These are phyloP conservation scores for Anthracocystis panici-leucophaei DNA, from an alignment of 1,284 basidiomycete species.

Conservation along the genomic window DNA sequence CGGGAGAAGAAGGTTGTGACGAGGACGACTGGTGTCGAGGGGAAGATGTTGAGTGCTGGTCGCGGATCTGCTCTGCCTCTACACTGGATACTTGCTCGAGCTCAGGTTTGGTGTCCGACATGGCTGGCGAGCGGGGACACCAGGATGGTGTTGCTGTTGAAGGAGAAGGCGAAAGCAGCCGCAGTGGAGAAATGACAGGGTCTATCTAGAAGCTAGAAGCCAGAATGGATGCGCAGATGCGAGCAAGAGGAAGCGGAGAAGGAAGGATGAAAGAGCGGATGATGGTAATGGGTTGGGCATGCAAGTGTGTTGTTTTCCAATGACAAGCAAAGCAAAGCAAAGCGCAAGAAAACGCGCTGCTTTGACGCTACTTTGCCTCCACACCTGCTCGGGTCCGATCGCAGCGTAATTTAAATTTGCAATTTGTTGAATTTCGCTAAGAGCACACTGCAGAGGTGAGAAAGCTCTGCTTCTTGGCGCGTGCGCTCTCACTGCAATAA, in stretches of 20 bases:
- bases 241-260: not conserved
- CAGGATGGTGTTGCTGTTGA: not conserved
- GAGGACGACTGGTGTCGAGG: slow-evolving; percentile 20
- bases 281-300: not conserved
- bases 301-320: slow-evolving; percentile 3
- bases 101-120: slow-evolving; percentile 26
- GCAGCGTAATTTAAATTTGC: not conserved
- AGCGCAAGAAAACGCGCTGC: slow-evolving; percentile 4
- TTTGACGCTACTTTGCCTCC: slow-evolving; percentile 4
- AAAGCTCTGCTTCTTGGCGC: slow-evolving; percentile 26
- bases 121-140: slow-evolving; percentile 7
- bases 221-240: slow-evolving; percentile 2
- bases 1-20: slow-evolving; percentile 15
- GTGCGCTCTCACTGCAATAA: slow-evolving; percentile 17
- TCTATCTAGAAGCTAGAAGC: not conserved
- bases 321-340: not conserved
- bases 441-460: not conserved
- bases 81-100: slow-evolving; percentile 4
- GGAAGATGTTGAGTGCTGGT: slow-evolving; percentile 16
- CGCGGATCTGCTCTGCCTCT: slow-evolving; percentile 13
- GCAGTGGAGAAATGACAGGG: not conserved
- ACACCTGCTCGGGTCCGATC: slow-evolving; percentile 8
- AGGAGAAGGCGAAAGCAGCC: not conserved
- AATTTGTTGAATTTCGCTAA: slow-evolving; percentile 2
- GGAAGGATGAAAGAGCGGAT: not conserved